Percentiles rank a stretch among this genome's conserved stretches.
These are phyloP conservation scores for Phytopythium boreale DNA, from an alignment of 352 stramenopile species.

Conservation along the genomic window DNA sequence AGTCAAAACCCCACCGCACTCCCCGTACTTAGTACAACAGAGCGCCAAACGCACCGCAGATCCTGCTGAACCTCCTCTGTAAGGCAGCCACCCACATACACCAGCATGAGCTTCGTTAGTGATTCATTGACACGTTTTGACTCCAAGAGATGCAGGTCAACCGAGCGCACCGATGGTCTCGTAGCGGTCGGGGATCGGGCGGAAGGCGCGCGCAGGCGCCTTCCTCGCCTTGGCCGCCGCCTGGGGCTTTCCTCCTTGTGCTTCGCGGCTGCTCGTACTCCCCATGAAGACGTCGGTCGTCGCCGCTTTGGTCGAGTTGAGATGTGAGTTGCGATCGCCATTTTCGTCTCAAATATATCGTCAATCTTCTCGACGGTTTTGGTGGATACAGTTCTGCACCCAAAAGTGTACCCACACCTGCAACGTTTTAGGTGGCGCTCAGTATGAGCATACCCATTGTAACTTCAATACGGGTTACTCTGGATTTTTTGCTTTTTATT, in stretches of 20 bases:
- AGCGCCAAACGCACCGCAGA: slow-evolving; percentile 23
- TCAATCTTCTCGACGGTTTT: too few relatives aligned
- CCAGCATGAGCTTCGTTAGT: neutral
- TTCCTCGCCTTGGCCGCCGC: slow-evolving; percentile 5
- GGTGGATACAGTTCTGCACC: too few relatives aligned
- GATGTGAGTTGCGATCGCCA: neutral
- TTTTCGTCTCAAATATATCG: too few relatives aligned
- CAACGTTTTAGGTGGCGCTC: too few relatives aligned
- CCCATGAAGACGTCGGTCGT: neutral
- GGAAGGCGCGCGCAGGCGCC: slow-evolving; percentile 17
- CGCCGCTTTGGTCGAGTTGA: neutral
- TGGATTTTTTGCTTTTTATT: too few relatives aligned
- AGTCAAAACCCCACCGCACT: too few relatives aligned
- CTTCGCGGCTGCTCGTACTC: slow-evolving; percentile 14
- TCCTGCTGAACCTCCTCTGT: slow-evolving; percentile 49
- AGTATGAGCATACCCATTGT: too few relatives aligned
- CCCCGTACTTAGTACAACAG: too few relatives aligned
- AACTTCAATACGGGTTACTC: too few relatives aligned
- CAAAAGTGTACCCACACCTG: too few relatives aligned
- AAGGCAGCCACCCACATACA: neutral
- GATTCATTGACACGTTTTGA: neutral
- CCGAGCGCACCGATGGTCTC: slow-evolving; percentile 44
- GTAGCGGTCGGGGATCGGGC: slow-evolving; percentile 51
- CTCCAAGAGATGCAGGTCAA: neutral
- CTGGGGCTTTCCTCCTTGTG: neutral